These are phyloP conservation scores for Heliocybe sulcata DNA, from an alignment of 1,284 basidiomycete species.

Conservation along the genomic window DNA sequence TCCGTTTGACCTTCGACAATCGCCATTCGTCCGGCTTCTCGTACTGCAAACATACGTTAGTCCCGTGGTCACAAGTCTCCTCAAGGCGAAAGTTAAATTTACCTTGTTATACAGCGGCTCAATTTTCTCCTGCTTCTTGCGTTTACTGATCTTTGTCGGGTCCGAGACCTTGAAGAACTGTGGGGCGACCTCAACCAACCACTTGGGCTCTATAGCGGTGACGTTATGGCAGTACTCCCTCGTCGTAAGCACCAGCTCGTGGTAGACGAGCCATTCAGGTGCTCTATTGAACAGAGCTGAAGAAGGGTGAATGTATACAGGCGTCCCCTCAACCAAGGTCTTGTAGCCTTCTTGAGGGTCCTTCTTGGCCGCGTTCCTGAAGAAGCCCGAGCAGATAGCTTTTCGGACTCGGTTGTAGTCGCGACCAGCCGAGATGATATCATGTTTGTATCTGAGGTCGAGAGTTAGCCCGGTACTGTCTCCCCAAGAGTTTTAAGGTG, in stretches of 20 bases:
- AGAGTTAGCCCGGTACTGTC: conserved; percentile 9
- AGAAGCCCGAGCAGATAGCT: conserved; percentile 96
- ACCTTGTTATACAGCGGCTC: conserved; percentile 84
- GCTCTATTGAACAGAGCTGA: conserved; percentile 96
- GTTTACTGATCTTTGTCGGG: conserved; percentile 92
- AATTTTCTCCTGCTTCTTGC: conserved; percentile 97
- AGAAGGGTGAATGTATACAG: conserved; percentile 96
- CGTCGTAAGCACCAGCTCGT: conserved; percentile 69
- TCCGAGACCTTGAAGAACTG: conserved; percentile 98
- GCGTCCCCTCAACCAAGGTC: conserved; percentile 94
- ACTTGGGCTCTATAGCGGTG: conserved; percentile 96
- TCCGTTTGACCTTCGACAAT: conserved; percentile 81
- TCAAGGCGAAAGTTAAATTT: conserved; percentile 7
- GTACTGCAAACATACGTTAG: conserved; percentile 31
- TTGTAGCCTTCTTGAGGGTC: conserved; percentile 97
- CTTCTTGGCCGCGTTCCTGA: conserved; percentile 95
- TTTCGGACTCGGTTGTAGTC: conserved; percentile 93
- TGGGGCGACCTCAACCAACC: conserved; percentile 97
- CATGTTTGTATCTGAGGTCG: conserved; percentile 79
- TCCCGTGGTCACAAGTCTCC: background rate
- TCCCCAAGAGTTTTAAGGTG: conserved; percentile 10
- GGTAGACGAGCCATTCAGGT: conserved; percentile 74
- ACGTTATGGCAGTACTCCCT: conserved; percentile 96
- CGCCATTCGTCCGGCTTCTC: conserved; percentile 91
- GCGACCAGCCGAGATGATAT: conserved; percentile 85